phyloP scores from a whole-genome alignment of 768 basidiomycete genomes.

The Tulasnella sp. region DNA sequence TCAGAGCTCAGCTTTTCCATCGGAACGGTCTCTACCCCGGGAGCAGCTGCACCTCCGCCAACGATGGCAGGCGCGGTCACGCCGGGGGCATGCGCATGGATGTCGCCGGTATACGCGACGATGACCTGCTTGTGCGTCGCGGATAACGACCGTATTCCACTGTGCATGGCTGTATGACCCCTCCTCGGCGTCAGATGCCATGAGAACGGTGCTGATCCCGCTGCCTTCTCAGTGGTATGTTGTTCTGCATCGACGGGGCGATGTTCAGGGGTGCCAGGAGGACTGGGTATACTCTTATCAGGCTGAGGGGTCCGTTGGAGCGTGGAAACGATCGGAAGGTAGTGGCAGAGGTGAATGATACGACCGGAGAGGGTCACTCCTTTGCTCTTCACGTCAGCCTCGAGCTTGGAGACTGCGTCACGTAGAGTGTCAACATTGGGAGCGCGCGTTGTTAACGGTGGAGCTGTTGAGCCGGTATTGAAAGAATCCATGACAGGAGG shows the following conservation, averaged over 20 bases:
- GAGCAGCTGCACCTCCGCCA: slow-evolving; percentile 12
- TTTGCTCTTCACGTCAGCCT: slow-evolving; percentile 56
- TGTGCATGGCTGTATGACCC: slow-evolving; percentile 92
- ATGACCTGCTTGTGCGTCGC: slow-evolving; percentile 82
- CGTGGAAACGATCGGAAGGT: slow-evolving; percentile 68
- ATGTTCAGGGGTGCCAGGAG: slow-evolving; percentile 69
- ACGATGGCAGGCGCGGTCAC: slow-evolving; percentile 24
- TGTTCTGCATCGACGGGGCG: slow-evolving; percentile 26
- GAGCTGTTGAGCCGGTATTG: slow-evolving; percentile 4
- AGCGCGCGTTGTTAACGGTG: slow-evolving; percentile 17
- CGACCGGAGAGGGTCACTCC: slow-evolving; percentile 73
- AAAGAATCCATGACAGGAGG: slow-evolving; percentile 10
- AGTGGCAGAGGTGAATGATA: slow-evolving; percentile 86
- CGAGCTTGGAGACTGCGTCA: slow-evolving; percentile 57
- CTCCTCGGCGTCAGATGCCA: slow-evolving; percentile 77
- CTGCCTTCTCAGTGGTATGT: background rate
- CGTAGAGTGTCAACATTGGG: slow-evolving; percentile 48
- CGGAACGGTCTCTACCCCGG: slow-evolving; percentile 32
- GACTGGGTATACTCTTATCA: slow-evolving; percentile 36
- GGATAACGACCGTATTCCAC: slow-evolving; percentile 77
- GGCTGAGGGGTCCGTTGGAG: slow-evolving; percentile 34
- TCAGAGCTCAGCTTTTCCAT: slow-evolving; percentile 42
- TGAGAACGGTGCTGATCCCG: slow-evolving; percentile 20
- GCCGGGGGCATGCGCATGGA: slow-evolving; percentile 41
- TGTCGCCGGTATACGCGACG: slow-evolving; percentile 90